Percentiles rank a stretch among this genome's conserved stretches.
Evolutionary conservation across 2,329 filamentous ascomycete genomes (phyloP).

Genomic region (Aspergillus tamarii): DNA sequence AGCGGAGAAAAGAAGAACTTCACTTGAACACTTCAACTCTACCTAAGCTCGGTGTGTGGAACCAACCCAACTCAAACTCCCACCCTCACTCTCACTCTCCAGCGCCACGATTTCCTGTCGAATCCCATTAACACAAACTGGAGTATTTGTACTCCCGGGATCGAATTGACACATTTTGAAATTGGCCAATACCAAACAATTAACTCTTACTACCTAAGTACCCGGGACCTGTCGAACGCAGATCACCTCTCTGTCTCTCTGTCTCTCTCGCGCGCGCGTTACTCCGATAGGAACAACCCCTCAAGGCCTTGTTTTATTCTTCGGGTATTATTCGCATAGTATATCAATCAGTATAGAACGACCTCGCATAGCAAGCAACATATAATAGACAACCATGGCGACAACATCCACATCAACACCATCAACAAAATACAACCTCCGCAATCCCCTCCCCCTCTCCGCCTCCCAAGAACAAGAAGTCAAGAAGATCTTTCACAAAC

Average conservation of each 20-base stretch:
- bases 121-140: too few species aligned
- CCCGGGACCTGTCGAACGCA: too few species aligned
- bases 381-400: not conserved
- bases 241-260: too few species aligned
- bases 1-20: conserved; percentile 1
- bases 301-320: not conserved
- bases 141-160: too few species aligned
- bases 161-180: too few species aligned
- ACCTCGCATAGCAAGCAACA: too few species aligned
- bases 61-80: too few species aligned
- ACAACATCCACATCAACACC: conserved; percentile 4
- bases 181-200: too few species aligned
- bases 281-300: not conserved
- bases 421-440: conserved; percentile 44
- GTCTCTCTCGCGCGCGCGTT: too few species aligned
- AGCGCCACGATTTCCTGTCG: not conserved
- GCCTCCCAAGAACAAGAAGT: conserved; percentile 81
- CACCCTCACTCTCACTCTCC: not conserved
- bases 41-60: not conserved
- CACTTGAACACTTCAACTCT: not conserved
- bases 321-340: not conserved
- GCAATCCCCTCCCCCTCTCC: conserved; percentile 82
- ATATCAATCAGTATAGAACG: not conserved
- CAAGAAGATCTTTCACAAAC: conserved; percentile 76
- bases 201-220: too few species aligned